These are phyloP conservation scores for Tetramitus jugosus DNA, from an alignment of 208 protist species.

Conservation along the genomic window DNA sequence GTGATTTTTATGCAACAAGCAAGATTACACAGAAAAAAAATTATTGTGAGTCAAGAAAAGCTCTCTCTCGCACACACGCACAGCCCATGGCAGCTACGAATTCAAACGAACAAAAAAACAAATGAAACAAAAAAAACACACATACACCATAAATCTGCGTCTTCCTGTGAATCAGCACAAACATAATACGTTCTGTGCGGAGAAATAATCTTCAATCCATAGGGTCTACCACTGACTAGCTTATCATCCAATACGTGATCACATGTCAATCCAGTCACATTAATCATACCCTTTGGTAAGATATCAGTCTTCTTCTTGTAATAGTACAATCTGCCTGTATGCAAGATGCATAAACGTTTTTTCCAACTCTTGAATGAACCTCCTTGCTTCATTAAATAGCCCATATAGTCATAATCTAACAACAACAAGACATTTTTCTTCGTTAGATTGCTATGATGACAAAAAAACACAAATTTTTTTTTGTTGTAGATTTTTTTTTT, in stretches of 20 bases:
- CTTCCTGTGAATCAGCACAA: background rate
- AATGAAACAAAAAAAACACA: background rate
- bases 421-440: background rate
- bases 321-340: conserved; percentile 15
- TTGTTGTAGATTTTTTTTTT: background rate
- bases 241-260: background rate
- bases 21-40: background rate
- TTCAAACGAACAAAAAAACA: too few relatives aligned
- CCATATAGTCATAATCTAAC: background rate
- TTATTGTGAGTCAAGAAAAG: background rate
- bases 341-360: conserved; percentile 5
- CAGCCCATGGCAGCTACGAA: too few relatives aligned
- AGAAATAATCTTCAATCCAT: conserved; percentile 14
- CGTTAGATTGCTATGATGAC: too few relatives aligned
- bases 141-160: background rate
- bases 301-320: background rate
- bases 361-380: conserved; percentile 1
- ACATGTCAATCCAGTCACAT: background rate
- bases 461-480: too few relatives aligned
- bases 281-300: conserved; percentile 18
- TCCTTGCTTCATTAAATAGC: background rate
- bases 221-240: background rate
- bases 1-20: background rate
- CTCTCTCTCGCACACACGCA: background rate
- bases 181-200: conserved; percentile 12